Percentiles rank a stretch among this genome's conserved stretches.
Evolutionary conservation across 2,329 filamentous ascomycete species (phyloP).

Genomic region (Diaporthe citri): DNA sequence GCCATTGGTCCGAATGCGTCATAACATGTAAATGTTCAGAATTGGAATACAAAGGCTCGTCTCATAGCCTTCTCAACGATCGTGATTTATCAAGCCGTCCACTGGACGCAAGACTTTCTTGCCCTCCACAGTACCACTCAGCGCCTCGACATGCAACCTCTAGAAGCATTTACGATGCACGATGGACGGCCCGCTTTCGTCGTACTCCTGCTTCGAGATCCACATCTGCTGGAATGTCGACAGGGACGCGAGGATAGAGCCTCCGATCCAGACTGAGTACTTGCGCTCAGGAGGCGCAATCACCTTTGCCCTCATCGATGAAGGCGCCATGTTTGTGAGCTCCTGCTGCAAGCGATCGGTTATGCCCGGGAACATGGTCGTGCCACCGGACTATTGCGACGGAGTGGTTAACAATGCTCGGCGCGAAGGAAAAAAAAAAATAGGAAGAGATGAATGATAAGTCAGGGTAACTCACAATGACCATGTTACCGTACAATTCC

Average conservation of each 20-base stretch:
- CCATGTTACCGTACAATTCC: constrained; percentile 99
- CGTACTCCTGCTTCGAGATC: constrained; percentile 99
- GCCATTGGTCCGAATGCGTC: too few species aligned
- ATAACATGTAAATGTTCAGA: not conserved
- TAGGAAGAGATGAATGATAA: not conserved
- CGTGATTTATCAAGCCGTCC: not conserved
- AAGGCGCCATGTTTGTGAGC: constrained; percentile 98
- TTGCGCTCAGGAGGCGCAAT: constrained; percentile 99
- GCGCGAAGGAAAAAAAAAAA: constrained; percentile 33
- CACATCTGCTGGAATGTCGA: constrained; percentile 99
- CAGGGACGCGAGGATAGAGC: constrained; percentile 98
- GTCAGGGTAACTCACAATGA: constrained; percentile 84
- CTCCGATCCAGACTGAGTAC: constrained; percentile 99
- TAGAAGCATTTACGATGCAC: constrained; percentile 99
- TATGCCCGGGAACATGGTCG: constrained; percentile 99
- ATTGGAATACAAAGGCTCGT: not conserved
- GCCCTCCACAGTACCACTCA: not conserved
- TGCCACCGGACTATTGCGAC: constrained; percentile 93
- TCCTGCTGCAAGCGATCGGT: constrained; percentile 99
- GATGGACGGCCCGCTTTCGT: constrained; percentile 99
- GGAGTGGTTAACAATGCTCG: constrained; percentile 46
- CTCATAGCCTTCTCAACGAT: not conserved
- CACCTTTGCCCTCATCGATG: constrained; percentile 99
- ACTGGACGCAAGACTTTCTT: not conserved
- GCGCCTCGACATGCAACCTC: too few species aligned